Percentiles rank a stretch among this genome's conserved stretches.
These are phyloP conservation scores for Dichotomopilus funicola DNA, from an alignment of 2,329 filamentous ascomycete genomes.

Conservation along the genomic window DNA sequence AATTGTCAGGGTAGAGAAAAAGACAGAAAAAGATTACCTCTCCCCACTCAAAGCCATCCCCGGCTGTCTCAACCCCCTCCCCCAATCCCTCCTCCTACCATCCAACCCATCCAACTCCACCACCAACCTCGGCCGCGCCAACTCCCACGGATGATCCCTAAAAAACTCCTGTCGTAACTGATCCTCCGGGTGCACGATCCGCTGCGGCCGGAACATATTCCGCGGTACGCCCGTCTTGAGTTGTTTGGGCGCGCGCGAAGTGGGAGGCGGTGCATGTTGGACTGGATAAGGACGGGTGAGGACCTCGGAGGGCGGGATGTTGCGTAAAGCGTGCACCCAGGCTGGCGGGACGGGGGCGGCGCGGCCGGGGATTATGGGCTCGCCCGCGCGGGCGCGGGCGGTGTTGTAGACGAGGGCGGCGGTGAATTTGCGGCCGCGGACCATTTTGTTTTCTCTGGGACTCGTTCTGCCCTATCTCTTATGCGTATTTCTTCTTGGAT, in stretches of 20 bases:
- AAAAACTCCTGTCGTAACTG: constrained; percentile 74
- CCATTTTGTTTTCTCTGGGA: constrained; percentile 8
- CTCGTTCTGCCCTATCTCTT: neutral
- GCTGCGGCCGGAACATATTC: constrained; percentile 72
- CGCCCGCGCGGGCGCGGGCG: constrained; percentile 31
- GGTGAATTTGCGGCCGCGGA: constrained; percentile 32
- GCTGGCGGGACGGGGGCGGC: constrained; percentile 30
- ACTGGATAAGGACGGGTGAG: constrained; percentile 47
- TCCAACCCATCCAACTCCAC: constrained; percentile 84
- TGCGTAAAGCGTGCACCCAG: constrained; percentile 47
- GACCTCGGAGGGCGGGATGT: constrained; percentile 53
- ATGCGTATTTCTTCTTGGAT: neutral
- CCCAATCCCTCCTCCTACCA: constrained; percentile 71
- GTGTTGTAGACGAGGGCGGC: constrained; percentile 40
- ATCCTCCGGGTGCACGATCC: constrained; percentile 78
- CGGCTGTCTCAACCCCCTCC: constrained; percentile 62
- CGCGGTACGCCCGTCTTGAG: constrained; percentile 45
- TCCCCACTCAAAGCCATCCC: constrained; percentile 77
- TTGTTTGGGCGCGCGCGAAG: constrained; percentile 25
- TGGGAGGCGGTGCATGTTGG: constrained; percentile 32
- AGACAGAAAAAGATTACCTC: constrained; percentile 46
- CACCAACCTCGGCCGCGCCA: constrained; percentile 79
- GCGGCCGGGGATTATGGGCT: constrained; percentile 25
- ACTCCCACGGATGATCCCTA: constrained; percentile 92
- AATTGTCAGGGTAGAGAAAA: neutral